phyloP scores from a whole-genome alignment of 371 early-diverging fungal genomes.

The Mucor indicus region DNA sequence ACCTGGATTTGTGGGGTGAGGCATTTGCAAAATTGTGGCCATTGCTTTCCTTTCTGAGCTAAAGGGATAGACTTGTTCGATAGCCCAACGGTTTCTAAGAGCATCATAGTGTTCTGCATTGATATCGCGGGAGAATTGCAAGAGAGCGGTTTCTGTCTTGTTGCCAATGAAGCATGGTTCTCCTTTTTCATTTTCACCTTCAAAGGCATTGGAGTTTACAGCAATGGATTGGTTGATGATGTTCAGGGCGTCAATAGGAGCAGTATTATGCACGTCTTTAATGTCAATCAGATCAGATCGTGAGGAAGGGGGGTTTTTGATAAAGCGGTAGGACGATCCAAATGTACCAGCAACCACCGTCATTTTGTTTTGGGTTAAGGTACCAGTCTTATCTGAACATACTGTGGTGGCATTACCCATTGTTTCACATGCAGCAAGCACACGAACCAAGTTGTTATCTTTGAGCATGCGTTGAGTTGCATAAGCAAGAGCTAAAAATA shows the following conservation, averaged over 20 bases:
- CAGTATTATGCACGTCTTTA: slow-evolving; percentile 6
- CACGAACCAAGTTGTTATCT: slow-evolving; percentile 85
- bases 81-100: slow-evolving; percentile 44
- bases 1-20: slow-evolving; percentile 18
- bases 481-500: slow-evolving; percentile 62
- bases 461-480: slow-evolving; percentile 74
- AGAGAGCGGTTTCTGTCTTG: slow-evolving; percentile 83
- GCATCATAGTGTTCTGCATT: slow-evolving; percentile 46
- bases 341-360: slow-evolving; percentile 68
- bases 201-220: slow-evolving; percentile 79
- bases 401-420: slow-evolving; percentile 91
- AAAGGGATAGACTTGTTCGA: slow-evolving; percentile 74
- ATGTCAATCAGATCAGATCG: slow-evolving; percentile 36
- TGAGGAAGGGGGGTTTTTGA: slow-evolving; percentile 29
- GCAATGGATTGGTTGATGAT: slow-evolving; percentile 61
- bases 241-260: slow-evolving; percentile 33
- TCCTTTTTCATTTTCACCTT: slow-evolving; percentile 59
- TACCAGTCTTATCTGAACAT: slow-evolving; percentile 88
- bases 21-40: slow-evolving; percentile 71
- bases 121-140: slow-evolving; percentile 56
- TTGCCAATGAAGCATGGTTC: slow-evolving; percentile 56
- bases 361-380: slow-evolving; percentile 84
- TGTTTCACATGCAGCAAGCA: slow-evolving; percentile 83
- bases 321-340: slow-evolving; percentile 30
- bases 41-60: slow-evolving; percentile 85